A percentile compares a stretch with the other conserved stretches of the same genome.
Conservation (phyloP, 352 stramenopile genomes). For the Phytophthora cactorum region DNA sequence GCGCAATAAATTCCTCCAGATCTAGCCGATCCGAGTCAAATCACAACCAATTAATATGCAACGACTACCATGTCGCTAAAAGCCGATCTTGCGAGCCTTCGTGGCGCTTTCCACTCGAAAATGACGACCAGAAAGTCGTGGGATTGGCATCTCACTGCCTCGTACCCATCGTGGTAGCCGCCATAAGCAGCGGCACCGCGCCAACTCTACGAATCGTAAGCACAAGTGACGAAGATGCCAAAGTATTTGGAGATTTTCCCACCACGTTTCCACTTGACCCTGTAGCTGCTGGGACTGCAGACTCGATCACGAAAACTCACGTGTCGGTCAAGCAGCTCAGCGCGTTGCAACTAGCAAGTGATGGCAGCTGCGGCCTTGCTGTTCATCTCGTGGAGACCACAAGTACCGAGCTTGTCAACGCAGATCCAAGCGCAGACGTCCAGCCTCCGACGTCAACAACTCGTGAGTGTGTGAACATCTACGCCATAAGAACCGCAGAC, state of each 20-base stretch:
- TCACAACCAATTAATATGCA: slow-evolving; percentile 7
- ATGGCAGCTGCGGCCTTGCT: slow-evolving; percentile 18
- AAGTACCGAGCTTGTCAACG: background rate
- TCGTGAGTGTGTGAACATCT: slow-evolving; percentile 26
- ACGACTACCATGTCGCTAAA: slow-evolving; percentile 57
- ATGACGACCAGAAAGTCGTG: slow-evolving; percentile 8
- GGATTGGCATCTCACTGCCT: slow-evolving; percentile 22
- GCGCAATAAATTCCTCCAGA: slow-evolving; percentile 1
- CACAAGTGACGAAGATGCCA: slow-evolving; percentile 1
- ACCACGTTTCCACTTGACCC: slow-evolving; percentile 15
- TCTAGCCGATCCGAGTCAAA: slow-evolving; percentile 12
- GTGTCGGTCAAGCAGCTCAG: slow-evolving; percentile 24
- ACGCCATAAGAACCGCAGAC: slow-evolving; percentile 11
- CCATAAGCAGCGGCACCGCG: slow-evolving; percentile 1
- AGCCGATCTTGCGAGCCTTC: slow-evolving; percentile 47
- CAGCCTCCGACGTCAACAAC: slow-evolving; percentile 8
- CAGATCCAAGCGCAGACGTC: slow-evolving; percentile 1
- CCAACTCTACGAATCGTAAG: slow-evolving; percentile 5
- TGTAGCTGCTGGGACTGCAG: background rate
- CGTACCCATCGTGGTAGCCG: slow-evolving; percentile 20
- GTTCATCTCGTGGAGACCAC: slow-evolving; percentile 27
- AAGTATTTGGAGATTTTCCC: slow-evolving; percentile 9
- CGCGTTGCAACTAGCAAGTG: slow-evolving; percentile 19
- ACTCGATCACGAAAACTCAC: background rate
- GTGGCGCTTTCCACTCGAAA: slow-evolving; percentile 15